These are phyloP conservation scores for Scenedesmus sp. DNA, from an alignment of 163 green algal genomes.

Conservation along the genomic window DNA sequence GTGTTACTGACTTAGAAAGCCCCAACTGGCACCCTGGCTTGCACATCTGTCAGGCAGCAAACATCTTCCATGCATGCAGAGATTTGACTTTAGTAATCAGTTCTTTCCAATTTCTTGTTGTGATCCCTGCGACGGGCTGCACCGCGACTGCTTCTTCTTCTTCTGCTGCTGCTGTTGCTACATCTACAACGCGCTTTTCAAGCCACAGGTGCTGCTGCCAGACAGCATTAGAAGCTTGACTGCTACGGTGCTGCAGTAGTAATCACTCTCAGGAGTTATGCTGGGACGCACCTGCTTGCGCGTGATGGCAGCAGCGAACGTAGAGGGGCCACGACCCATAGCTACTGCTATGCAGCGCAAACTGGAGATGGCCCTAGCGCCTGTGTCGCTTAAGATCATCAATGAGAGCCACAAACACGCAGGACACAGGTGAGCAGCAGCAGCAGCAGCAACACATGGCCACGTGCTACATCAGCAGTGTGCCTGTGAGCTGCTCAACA, in stretches of 20 bases:
- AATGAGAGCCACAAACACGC: constrained; percentile 67
- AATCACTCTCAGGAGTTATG: not conserved
- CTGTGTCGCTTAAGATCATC: constrained; percentile 57
- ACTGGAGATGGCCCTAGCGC: constrained; percentile 40
- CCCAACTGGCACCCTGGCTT: not conserved
- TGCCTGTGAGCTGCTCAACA: not conserved
- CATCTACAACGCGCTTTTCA: not conserved
- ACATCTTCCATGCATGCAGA: not conserved
- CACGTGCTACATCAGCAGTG: not conserved
- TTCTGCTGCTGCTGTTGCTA: not conserved
- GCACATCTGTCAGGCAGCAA: not conserved
- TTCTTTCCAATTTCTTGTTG: not conserved
- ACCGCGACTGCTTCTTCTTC: not conserved
- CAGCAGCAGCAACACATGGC: not conserved
- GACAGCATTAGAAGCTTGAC: not conserved
- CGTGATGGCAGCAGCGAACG: constrained; percentile 49
- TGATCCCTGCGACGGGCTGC: not conserved
- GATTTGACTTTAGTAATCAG: not conserved
- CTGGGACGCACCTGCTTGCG: constrained; percentile 21
- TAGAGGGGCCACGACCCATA: constrained; percentile 28
- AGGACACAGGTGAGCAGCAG: constrained; percentile 49
- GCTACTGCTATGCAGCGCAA: constrained; percentile 48
- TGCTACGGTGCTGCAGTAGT: not conserved
- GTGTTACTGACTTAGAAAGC: not conserved
- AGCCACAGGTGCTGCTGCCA: constrained; percentile 7